A percentile compares a stretch with the other conserved stretches of the same genome.
These are phyloP conservation scores for Leccinum solheimii DNA, from an alignment of 1,284 basidiomycete species.

Conservation along the genomic window DNA sequence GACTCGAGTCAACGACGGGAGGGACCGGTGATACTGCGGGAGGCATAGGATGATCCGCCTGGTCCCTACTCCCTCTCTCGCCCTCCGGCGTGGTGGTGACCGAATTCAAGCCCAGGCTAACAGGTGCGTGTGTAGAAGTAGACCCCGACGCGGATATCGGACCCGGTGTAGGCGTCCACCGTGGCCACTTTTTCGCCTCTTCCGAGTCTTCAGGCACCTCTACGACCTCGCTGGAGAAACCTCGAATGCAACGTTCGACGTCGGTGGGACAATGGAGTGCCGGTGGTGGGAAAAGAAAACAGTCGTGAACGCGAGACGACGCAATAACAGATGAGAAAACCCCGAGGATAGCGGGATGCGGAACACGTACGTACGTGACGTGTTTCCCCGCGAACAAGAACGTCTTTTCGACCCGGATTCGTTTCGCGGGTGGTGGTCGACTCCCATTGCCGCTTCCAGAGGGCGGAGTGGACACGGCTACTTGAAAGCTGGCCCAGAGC, in stretches of 20 bases:
- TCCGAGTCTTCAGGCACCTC: slow-evolving; percentile 69
- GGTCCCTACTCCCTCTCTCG: neutral
- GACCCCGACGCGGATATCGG: slow-evolving; percentile 19
- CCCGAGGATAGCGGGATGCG: neutral
- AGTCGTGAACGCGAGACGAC: neutral
- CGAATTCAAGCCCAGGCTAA: neutral
- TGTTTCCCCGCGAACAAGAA: slow-evolving; percentile 76
- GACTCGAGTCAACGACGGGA: slow-evolving; percentile 10
- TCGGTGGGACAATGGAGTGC: neutral
- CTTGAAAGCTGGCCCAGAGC: slow-evolving; percentile 64
- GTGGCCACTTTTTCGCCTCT: slow-evolving; percentile 74
- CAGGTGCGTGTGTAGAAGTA: neutral
- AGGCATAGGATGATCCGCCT: neutral
- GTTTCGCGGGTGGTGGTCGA: slow-evolving; percentile 28
- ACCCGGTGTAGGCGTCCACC: slow-evolving; percentile 37
- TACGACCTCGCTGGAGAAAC: slow-evolving; percentile 57
- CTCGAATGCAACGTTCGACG: neutral
- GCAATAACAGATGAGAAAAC: neutral
- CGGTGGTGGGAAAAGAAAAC: neutral
- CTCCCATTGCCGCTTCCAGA: neutral
- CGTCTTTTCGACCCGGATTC: slow-evolving; percentile 65
- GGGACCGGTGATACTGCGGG: neutral
- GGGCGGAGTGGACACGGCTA: slow-evolving; percentile 41
- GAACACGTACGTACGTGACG: slow-evolving; percentile 51
- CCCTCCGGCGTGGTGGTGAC: neutral